These are phyloP conservation scores for Metarhizium robertsii DNA, from an alignment of 2,329 filamentous ascomycete genomes.

Conservation along the genomic window DNA sequence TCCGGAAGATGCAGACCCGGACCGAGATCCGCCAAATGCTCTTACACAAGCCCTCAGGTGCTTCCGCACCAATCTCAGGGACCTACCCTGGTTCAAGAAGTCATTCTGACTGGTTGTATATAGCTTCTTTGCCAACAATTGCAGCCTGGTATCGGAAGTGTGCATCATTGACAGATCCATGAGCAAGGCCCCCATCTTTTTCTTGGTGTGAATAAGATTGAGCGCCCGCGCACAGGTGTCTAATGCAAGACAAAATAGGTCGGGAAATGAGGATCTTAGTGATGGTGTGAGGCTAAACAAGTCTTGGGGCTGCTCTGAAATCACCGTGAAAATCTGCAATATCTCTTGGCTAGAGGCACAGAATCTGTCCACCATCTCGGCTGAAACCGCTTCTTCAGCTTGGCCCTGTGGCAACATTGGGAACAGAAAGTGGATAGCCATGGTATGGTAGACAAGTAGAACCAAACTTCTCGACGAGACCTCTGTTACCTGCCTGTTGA, in stretches of 20 bases:
- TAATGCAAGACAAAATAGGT: slow-evolving; percentile 19
- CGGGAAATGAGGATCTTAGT: slow-evolving; percentile 16
- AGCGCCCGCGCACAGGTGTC: slow-evolving; percentile 22
- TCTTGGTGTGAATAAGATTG: slow-evolving; percentile 13
- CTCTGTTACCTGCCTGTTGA: slow-evolving; percentile 14
- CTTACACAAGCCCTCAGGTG: slow-evolving; percentile 18
- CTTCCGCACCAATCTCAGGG: slow-evolving; percentile 17
- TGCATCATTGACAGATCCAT: slow-evolving; percentile 12
- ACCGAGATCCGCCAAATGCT: slow-evolving; percentile 9
- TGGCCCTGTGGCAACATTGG: slow-evolving; percentile 11
- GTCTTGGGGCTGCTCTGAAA: slow-evolving; percentile 13
- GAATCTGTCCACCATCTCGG: slow-evolving; percentile 19
- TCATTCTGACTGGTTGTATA: slow-evolving; percentile 19
- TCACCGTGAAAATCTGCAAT: slow-evolving; percentile 13
- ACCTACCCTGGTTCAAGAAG: slow-evolving; percentile 16
- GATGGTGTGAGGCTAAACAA: slow-evolving; percentile 10
- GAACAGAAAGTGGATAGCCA: slow-evolving; percentile 25
- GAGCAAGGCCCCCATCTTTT: slow-evolving; percentile 8
- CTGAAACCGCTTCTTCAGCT: slow-evolving; percentile 11
- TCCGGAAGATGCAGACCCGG: slow-evolving; percentile 8
- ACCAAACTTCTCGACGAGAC: slow-evolving; percentile 16
- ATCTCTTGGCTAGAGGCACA: slow-evolving; percentile 20
- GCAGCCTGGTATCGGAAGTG: slow-evolving; percentile 15
- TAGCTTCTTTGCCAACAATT: slow-evolving; percentile 15
- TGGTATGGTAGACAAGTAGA: slow-evolving; percentile 22